Conservation (phyloP, 805 yeast species). For the Candida parachauliodes region DNA sequence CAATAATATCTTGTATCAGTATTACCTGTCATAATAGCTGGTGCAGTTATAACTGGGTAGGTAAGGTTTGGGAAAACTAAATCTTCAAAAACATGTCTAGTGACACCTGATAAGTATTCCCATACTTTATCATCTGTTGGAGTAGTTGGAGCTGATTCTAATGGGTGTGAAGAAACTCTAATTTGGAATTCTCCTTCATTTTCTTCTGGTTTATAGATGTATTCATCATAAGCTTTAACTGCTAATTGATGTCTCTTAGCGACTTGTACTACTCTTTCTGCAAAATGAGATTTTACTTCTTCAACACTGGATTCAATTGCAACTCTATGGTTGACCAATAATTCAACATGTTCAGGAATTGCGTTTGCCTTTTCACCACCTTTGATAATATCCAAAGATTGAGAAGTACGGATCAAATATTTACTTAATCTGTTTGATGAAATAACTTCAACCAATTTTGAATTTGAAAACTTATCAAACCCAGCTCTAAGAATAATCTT, state of each 20-base stretch:
- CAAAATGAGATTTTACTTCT: slow-evolving; percentile 20
- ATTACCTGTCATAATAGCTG: slow-evolving; percentile 62
- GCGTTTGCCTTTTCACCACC: slow-evolving; percentile 43
- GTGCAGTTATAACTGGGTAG: slow-evolving; percentile 44
- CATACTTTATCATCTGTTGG: slow-evolving; percentile 38
- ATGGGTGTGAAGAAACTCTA: slow-evolving; percentile 13
- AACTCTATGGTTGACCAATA: slow-evolving; percentile 35
- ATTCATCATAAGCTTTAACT: slow-evolving; percentile 33
- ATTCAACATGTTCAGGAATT: slow-evolving; percentile 32
- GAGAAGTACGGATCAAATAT: slow-evolving; percentile 34
- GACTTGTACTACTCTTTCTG: slow-evolving; percentile 20
- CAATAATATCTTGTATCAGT: slow-evolving; percentile 70
- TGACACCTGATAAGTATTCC: slow-evolving; percentile 41
- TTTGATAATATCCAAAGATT: slow-evolving; percentile 31
- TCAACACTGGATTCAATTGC: slow-evolving; percentile 27
- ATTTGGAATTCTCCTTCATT: slow-evolving; percentile 16
- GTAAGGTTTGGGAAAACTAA: slow-evolving; percentile 32
- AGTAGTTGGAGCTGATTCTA: slow-evolving; percentile 46
- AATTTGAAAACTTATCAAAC: slow-evolving; percentile 30
- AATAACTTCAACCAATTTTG: slow-evolving; percentile 23
- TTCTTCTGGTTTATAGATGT: slow-evolving; percentile 15
- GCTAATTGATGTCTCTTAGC: slow-evolving; percentile 26
- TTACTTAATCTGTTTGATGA: slow-evolving; percentile 17
- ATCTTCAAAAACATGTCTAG: slow-evolving; percentile 46
- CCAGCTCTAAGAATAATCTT: slow-evolving; percentile 35